Conservation (phyloP, 2,329 filamentous ascomycete species). For the Aureobasidium namibiae region DNA sequence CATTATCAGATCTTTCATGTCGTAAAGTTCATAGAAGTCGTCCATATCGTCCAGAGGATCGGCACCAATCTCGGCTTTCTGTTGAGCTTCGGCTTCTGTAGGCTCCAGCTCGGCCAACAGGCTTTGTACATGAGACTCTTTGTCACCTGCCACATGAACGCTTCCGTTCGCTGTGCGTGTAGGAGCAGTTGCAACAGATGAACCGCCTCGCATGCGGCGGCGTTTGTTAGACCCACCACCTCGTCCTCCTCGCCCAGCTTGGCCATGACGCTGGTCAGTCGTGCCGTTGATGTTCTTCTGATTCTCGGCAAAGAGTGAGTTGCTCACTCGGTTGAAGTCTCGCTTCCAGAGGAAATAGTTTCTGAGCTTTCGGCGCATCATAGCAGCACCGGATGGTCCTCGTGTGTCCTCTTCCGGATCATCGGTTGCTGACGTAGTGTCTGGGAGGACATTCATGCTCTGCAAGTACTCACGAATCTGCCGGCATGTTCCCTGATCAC, state of each 20-base stretch:
- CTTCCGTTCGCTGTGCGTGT: conserved; percentile 64
- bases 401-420: conserved; percentile 41
- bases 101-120: conserved; percentile 76
- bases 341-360: conserved; percentile 87
- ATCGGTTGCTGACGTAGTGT: conserved; percentile 29
- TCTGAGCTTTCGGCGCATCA: conserved; percentile 82
- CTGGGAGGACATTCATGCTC: conserved; percentile 69
- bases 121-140: conserved; percentile 70
- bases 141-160: conserved; percentile 71
- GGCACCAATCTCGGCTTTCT: conserved; percentile 62
- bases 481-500: conserved; percentile 73
- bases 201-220: conserved; percentile 73
- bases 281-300: conserved; percentile 65
- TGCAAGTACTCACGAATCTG: conserved; percentile 88
- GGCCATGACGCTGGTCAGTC: conserved; percentile 45
- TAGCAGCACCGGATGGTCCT: conserved; percentile 59
- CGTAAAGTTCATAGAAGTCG: conserved; percentile 82
- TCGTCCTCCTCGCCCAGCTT: conserved; percentile 44
- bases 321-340: conserved; percentile 78
- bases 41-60: conserved; percentile 89
- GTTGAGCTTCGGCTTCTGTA: conserved; percentile 63
- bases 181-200: conserved; percentile 47
- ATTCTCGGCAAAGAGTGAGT: conserved; percentile 68
- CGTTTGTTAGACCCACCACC: conserved; percentile 72
- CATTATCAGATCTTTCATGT: conserved; percentile 80